A percentile compares a stretch with the other conserved stretches of the same genome.
Evolutionary conservation across 2,329 filamentous ascomycete genomes (phyloP).

Genomic region (Phialophora tarda): DNA sequence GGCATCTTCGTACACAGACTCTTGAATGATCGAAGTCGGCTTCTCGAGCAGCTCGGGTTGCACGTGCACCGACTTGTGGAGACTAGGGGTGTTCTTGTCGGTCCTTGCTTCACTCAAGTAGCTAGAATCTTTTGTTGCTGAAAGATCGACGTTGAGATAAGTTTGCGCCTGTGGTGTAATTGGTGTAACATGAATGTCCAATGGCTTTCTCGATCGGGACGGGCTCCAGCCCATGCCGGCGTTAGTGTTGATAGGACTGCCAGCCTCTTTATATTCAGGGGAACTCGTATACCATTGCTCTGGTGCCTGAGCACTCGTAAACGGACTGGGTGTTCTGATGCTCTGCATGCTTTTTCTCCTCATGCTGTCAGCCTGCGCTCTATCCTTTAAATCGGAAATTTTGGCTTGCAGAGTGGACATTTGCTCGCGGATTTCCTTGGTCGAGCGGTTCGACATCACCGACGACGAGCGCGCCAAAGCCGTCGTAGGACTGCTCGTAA

Average conservation of each 20-base stretch:
- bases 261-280: constrained; percentile 46
- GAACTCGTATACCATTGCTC: constrained; percentile 61
- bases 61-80: constrained; percentile 36
- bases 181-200: constrained; percentile 31
- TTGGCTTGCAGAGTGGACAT: constrained; percentile 85
- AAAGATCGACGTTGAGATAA: constrained; percentile 29
- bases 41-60: constrained; percentile 31
- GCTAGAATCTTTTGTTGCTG: constrained; percentile 33
- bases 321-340: constrained; percentile 75
- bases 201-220: constrained; percentile 13
- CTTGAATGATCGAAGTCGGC: constrained; percentile 35
- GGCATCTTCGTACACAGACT: constrained; percentile 52
- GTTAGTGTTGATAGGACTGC: constrained; percentile 46
- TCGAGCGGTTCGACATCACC: constrained; percentile 35
- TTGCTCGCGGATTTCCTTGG: constrained; percentile 72
- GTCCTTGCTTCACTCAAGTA: constrained; percentile 36
- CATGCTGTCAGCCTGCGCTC: constrained; percentile 77
- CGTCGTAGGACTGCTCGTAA: constrained; percentile 31
- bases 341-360: constrained; percentile 78
- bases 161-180: constrained; percentile 35
- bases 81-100: constrained; percentile 38
- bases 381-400: constrained; percentile 78
- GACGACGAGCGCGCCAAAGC: constrained; percentile 31
- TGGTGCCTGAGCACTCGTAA: constrained; percentile 67
- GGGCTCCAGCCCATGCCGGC: constrained; percentile 45